Evolutionary conservation across 1,284 basidiomycete genomes (phyloP), one percentile per base, ranked within the genome.

Genomic region (Rhodotorula sp.): DNA sequence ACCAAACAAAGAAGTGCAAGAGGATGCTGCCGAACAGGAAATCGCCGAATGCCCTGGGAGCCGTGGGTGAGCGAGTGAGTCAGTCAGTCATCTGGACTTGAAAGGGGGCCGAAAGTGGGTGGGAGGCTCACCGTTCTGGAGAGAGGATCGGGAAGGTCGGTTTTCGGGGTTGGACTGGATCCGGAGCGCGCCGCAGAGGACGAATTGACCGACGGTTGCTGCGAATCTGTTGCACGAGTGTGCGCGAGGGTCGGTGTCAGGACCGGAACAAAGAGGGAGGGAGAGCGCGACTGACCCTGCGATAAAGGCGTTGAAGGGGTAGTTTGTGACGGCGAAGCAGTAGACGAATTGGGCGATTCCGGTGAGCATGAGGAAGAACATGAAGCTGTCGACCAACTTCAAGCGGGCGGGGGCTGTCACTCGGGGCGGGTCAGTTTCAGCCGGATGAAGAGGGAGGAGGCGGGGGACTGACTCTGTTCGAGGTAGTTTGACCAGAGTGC

Each of bases 1-100:
- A 98, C 87, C 90, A 97, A 67, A 97, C 94, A 81, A 99, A 99
- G 85, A 98, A 96, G 83, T 99, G 96, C 64, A 99, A 85, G 58
- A 98, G 88, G 72, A 99, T 89, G 1, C 93, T 96, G 23, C 94
- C 95, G 64, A 97, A 84, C 46, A 92, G 90, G 80, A 97, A 99
- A 81, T 99, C 97, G 58, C 91, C 94, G 79, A 99, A 99, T 39
- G 94, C 94, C 79, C 93, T 97, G 81, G 29, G 20, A 23, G 43
- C 12, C 1, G 31, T 14, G 15, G 34, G 31, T 23, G 26, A 20
- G 34, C 18, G 5, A 49, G 23, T 8, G 8, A 47, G 10, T 29
- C 20, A 47, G 10, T 29, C 20, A 3, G 10, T 21, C 23, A 23
- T 29, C 51, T 52, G 12, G 51, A 8, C 15, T 3, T 16, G 18